Evolutionary conservation across 2,329 filamentous ascomycete species (phyloP).

Genomic region (Cercospora berteroae): DNA sequence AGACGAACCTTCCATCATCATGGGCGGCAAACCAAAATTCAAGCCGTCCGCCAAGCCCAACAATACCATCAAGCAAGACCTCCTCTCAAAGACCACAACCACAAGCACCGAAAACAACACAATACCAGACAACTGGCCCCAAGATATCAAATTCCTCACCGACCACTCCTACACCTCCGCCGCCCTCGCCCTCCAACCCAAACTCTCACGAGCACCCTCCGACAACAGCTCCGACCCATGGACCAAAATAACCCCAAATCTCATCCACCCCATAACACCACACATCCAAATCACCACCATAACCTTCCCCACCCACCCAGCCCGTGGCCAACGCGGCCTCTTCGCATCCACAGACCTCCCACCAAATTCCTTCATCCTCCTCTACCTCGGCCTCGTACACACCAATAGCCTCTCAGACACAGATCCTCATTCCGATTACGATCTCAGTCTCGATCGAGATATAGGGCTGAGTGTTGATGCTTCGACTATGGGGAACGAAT

Average conservation of each 20-base stretch:
- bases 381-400: conserved; percentile 53
- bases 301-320: conserved; percentile 45
- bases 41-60: neutral
- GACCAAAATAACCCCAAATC: conserved; percentile 24
- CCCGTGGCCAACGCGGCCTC: conserved; percentile 49
- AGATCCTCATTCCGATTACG: conserved; percentile 50
- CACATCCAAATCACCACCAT: conserved; percentile 47
- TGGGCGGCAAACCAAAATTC: neutral
- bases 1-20: neutral
- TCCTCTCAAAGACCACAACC: neutral
- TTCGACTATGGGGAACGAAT: conserved; percentile 50
- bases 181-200: conserved; percentile 29
- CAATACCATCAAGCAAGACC: neutral
- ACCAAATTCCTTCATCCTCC: conserved; percentile 49
- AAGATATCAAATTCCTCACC: conserved; percentile 33
- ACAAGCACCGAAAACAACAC: neutral
- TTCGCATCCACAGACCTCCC: conserved; percentile 47
- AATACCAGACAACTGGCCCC: conserved; percentile 35
- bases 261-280: conserved; percentile 35
- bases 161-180: conserved; percentile 35
- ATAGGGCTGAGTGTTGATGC: conserved; percentile 51
- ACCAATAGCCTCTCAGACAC: conserved; percentile 44
- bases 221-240: conserved; percentile 27
- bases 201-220: conserved; percentile 29
- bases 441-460: conserved; percentile 52